Percentiles rank a stretch among this genome's conserved stretches.
Conservation (phyloP, 2,329 filamentous ascomycete species). For the Botryotinia calthae region DNA sequence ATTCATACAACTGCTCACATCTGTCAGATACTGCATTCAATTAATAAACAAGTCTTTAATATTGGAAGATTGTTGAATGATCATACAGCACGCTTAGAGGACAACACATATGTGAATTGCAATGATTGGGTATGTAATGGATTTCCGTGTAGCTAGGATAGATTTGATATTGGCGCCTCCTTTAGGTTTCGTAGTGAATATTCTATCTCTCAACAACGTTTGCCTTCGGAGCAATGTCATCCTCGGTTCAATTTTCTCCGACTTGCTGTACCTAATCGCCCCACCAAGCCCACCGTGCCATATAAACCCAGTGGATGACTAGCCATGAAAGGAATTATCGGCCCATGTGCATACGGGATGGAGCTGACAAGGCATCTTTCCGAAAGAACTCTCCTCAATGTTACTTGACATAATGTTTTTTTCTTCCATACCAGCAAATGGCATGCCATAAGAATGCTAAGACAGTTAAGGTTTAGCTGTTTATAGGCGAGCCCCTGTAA, state of each 20-base stretch:
- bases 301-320: neutral
- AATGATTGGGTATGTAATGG: neutral
- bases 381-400: neutral
- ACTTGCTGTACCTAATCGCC: neutral
- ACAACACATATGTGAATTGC: neutral
- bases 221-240: neutral
- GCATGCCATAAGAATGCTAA: neutral
- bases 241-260: neutral
- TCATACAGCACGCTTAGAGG: neutral
- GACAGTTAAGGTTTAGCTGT: neutral
- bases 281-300: neutral
- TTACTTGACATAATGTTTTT: neutral
- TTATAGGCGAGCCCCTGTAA: neutral
- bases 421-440: neutral
- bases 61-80: neutral
- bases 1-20: neutral
- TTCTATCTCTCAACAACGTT: neutral
- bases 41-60: neutral
- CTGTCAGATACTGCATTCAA: neutral
- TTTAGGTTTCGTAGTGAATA: neutral
- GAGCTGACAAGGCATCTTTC: neutral
- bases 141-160: neutral
- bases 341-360: neutral
- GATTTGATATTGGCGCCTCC: neutral
- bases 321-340: neutral